Conservation (phyloP, 129 eudicot species). For the Tagetes erecta region DNA sequence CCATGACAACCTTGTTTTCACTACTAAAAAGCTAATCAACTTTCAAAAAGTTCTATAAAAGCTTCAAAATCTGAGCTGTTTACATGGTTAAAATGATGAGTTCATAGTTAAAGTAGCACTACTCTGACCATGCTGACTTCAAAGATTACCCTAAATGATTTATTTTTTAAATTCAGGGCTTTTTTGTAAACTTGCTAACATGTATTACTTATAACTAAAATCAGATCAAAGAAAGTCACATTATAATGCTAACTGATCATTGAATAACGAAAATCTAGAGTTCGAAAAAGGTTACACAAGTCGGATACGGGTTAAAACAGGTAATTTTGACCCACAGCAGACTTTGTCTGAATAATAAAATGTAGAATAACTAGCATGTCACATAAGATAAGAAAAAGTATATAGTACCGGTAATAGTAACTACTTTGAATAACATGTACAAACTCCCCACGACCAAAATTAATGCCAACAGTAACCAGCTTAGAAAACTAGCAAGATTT, state of each 20-base stretch:
- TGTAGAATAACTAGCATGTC: background rate
- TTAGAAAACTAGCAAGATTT: background rate
- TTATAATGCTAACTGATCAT: background rate
- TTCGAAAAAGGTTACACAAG: background rate
- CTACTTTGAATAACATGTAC: background rate
- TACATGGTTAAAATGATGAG: background rate
- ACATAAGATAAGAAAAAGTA: background rate
- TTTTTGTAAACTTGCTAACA: background rate
- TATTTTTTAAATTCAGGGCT: background rate
- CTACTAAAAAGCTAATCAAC: background rate
- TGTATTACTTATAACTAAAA: background rate
- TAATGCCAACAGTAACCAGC: background rate
- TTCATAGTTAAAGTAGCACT: background rate
- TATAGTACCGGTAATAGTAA: background rate
- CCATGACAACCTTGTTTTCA: background rate
- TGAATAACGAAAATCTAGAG: background rate
- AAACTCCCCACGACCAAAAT: background rate
- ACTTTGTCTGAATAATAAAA: background rate
- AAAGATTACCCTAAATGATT: background rate
- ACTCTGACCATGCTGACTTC: background rate
- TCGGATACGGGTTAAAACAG: background rate
- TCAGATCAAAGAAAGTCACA: background rate
- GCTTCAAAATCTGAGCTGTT: background rate
- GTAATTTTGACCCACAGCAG: background rate
- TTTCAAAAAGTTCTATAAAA: background rate